Percentiles rank a stretch among this genome's conserved stretches.
Evolutionary conservation across 768 basidiomycete species (phyloP).

Genomic region (Suillus luteus): DNA sequence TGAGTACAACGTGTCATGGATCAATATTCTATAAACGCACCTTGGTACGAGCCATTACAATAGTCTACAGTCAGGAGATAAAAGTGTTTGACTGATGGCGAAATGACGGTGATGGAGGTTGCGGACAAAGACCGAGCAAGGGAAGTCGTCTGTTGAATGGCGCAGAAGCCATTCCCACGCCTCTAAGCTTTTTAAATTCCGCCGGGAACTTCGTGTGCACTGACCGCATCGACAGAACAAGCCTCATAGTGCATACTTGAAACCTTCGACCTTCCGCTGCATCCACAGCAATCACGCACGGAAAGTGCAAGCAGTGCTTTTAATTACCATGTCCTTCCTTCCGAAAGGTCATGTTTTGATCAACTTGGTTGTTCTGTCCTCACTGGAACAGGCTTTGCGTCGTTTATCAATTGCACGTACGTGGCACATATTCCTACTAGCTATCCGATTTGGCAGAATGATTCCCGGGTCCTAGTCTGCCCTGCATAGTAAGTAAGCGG

Average conservation of each 20-base stretch:
- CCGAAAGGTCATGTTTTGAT: neutral
- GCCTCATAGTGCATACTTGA: neutral
- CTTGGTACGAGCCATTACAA: conserved; percentile 86
- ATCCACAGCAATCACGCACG: neutral
- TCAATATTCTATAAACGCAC: conserved; percentile 36
- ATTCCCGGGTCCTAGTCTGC: neutral
- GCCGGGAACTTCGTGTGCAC: conserved; percentile 29
- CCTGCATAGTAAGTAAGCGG: neutral
- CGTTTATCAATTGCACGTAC: neutral
- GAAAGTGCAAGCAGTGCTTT: neutral
- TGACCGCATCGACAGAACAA: conserved; percentile 25
- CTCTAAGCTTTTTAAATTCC: conserved; percentile 27
- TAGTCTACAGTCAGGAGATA: neutral
- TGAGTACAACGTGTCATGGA: conserved; percentile 14
- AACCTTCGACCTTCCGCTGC: neutral
- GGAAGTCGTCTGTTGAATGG: conserved; percentile 21
- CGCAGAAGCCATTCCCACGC: conserved; percentile 32
- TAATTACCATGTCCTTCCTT: neutral
- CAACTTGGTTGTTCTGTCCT: neutral
- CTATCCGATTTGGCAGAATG: neutral
- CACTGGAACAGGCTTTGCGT: neutral
- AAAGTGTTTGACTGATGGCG: conserved; percentile 1
- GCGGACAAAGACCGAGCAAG: conserved; percentile 15
- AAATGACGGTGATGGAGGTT: conserved; percentile 9
- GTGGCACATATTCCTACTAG: neutral